Conservation (phyloP, 2,329 filamentous ascomycete genomes). For the Ceratocystis cacaofunesta region DNA sequence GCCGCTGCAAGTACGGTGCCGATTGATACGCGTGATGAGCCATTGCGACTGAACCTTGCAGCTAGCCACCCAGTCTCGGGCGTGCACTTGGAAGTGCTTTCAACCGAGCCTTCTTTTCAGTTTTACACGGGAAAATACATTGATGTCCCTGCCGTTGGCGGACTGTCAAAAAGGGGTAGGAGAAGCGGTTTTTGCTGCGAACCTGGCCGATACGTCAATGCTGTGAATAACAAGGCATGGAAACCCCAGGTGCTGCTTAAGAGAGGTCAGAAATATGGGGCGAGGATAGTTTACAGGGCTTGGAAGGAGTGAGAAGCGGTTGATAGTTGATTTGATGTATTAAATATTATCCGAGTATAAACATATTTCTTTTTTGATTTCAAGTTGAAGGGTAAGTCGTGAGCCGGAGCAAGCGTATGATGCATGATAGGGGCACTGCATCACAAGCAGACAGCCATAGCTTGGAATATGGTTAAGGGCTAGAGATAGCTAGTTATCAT, state of each 20-base stretch:
- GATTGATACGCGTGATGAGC: conserved; percentile 46
- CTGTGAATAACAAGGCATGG: conserved; percentile 69
- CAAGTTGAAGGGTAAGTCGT: neutral
- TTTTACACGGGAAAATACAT: conserved; percentile 88
- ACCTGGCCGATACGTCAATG: conserved; percentile 81
- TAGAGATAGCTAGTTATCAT: neutral
- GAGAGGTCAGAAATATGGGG: conserved; percentile 72
- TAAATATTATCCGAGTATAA: neutral
- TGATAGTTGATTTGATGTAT: neutral
- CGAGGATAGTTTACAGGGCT: conserved; percentile 65
- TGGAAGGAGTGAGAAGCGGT: conserved; percentile 49
- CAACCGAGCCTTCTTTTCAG: conserved; percentile 92
- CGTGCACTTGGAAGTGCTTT: conserved; percentile 72
- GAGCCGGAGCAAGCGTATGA: neutral
- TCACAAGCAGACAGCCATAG: neutral
- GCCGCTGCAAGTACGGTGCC: conserved; percentile 30
- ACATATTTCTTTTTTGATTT: neutral
- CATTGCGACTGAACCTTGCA: conserved; percentile 52
- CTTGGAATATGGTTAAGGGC: no score
- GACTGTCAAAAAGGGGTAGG: conserved; percentile 45
- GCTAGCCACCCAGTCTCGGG: conserved; percentile 60
- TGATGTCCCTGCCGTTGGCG: conserved; percentile 53
- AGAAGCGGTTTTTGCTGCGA: conserved; percentile 82
- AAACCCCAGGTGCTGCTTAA: conserved; percentile 63
- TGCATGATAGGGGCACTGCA: neutral